These are phyloP conservation scores for Colletotrichum ledebouriae DNA, from an alignment of 2,329 filamentous ascomycete genomes.

Conservation along the genomic window DNA sequence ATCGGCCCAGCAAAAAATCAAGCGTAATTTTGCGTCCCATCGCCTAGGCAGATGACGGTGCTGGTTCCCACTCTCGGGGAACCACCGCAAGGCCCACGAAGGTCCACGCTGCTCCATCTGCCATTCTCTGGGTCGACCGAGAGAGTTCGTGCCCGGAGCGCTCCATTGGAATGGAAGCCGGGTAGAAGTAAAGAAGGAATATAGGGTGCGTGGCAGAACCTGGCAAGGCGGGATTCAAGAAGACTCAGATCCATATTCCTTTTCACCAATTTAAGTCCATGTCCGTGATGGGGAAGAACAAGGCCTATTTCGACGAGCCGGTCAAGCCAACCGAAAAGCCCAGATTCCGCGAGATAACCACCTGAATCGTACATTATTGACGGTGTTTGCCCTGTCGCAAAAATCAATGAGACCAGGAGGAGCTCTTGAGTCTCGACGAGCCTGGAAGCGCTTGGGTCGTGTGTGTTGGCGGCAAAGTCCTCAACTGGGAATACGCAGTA, in stretches of 20 bases:
- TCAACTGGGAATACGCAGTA: not conserved
- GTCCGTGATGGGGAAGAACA: not conserved
- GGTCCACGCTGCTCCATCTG: not conserved
- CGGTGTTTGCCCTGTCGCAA: constrained; percentile 17
- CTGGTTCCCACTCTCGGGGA: constrained; percentile 4
- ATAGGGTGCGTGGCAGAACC: not conserved
- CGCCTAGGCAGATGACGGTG: constrained; percentile 23
- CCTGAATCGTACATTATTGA: constrained; percentile 19
- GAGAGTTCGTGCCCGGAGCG: constrained; percentile 25
- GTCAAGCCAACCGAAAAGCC: constrained; percentile 16
- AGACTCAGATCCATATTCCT: constrained; percentile 4
- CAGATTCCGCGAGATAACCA: constrained; percentile 10
- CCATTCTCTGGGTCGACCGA: constrained; percentile 7
- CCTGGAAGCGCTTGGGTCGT: constrained; percentile 13
- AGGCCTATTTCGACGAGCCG: constrained; percentile 4
- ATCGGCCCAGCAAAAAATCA: constrained; percentile 20
- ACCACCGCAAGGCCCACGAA: constrained; percentile 25
- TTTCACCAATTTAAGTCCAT: constrained; percentile 12
- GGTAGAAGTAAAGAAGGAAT: constrained; percentile 11
- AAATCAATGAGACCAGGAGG: constrained; percentile 17
- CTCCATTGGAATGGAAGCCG: not conserved
- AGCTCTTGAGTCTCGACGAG: not conserved
- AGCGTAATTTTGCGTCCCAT: constrained; percentile 14
- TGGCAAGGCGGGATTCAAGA: constrained; percentile 20
- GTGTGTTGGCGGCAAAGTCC: constrained; percentile 21